phyloP scores from a whole-genome alignment of 148 eudicot species.

The Tetragonia tetragonoides region DNA sequence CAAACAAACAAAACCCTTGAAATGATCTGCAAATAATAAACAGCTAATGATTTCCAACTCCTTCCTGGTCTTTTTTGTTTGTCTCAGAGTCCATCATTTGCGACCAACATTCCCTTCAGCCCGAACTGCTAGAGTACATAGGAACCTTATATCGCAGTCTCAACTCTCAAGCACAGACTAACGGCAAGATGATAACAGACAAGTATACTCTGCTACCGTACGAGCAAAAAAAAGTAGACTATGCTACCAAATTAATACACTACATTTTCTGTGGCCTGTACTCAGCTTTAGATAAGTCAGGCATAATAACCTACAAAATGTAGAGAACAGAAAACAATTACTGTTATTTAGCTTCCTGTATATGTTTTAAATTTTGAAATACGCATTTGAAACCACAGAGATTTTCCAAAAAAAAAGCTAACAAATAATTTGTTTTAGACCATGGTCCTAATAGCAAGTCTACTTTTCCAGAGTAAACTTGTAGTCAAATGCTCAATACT shows the following conservation, averaged over 20 bases:
- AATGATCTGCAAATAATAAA: neutral
- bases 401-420: neutral
- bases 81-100: neutral
- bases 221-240: neutral
- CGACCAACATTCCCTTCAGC: neutral
- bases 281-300: neutral
- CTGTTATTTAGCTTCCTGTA: neutral
- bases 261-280: neutral
- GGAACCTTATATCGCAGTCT: neutral
- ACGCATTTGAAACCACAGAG: neutral
- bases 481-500: neutral
- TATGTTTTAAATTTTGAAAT: neutral
- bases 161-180: neutral
- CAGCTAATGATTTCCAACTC: neutral
- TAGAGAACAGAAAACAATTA: neutral
- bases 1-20: neutral
- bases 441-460: no score
- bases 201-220: neutral
- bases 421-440: neutral
- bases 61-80: neutral
- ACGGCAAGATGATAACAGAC: neutral
- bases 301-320: neutral
- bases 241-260: neutral
- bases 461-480: neutral
- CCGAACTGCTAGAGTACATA: neutral